Percentiles rank a stretch among this genome's conserved stretches.
Conservation (phyloP, 371 early-diverging fungal genomes). For the Rhizopus microsporus region DNA sequence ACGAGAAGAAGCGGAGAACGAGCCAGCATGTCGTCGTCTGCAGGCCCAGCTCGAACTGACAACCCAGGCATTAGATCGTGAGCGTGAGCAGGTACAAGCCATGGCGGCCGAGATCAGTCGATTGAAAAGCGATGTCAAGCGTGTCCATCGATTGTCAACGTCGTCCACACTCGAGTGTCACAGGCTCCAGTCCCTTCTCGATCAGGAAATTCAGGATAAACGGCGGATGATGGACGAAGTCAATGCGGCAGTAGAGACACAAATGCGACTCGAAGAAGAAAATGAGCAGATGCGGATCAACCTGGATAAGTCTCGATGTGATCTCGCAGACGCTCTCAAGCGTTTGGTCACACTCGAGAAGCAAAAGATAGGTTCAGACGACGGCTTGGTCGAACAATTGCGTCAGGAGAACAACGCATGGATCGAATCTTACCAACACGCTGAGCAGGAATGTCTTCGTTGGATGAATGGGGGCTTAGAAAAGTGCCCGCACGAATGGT, state of each 20-base stretch:
- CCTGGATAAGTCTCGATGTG: slow-evolving; percentile 35
- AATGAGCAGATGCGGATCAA: slow-evolving; percentile 33
- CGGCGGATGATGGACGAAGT: slow-evolving; percentile 37
- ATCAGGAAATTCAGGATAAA: slow-evolving; percentile 30
- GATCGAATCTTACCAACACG: slow-evolving; percentile 54
- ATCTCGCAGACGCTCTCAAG: slow-evolving; percentile 26
- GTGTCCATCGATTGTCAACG: slow-evolving; percentile 20
- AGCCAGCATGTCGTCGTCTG: slow-evolving; percentile 5
- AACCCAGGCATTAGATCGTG: slow-evolving; percentile 40
- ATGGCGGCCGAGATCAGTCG: slow-evolving; percentile 31
- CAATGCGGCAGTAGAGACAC: slow-evolving; percentile 26
- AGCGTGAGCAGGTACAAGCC: slow-evolving; percentile 31
- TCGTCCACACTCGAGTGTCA: slow-evolving; percentile 20
- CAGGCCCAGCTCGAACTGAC: slow-evolving; percentile 50
- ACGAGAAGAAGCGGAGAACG: background rate
- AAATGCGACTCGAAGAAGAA: slow-evolving; percentile 33
- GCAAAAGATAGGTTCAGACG: slow-evolving; percentile 1
- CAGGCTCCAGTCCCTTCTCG: slow-evolving; percentile 26
- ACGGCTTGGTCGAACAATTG: slow-evolving; percentile 1
- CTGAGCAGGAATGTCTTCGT: slow-evolving; percentile 71
- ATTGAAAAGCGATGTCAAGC: slow-evolving; percentile 36
- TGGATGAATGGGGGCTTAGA: slow-evolving; percentile 66
- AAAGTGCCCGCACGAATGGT: slow-evolving; percentile 40
- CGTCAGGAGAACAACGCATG: slow-evolving; percentile 14
- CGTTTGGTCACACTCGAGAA: slow-evolving; percentile 15